These are phyloP conservation scores for Tuber umbilicatum DNA, from an alignment of 495 filamentous ascomycete genomes.

Conservation along the genomic window DNA sequence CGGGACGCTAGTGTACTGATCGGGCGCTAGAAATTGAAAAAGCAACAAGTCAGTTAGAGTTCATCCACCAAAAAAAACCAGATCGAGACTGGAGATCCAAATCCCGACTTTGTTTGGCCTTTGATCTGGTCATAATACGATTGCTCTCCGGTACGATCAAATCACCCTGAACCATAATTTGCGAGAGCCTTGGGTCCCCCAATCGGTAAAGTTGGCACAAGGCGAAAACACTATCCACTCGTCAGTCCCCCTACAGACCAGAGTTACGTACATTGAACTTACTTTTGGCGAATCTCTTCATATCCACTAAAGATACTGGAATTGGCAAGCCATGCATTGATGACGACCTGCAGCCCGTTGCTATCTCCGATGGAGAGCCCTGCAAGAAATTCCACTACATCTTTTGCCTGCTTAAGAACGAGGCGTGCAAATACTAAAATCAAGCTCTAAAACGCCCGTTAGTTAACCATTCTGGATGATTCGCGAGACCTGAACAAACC, in stretches of 20 bases:
- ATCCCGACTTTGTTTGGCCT: conserved; percentile 58
- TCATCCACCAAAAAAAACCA: conserved; percentile 18
- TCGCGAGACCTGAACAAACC: conserved; percentile 16
- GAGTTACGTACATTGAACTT: conserved; percentile 36
- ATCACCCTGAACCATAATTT: conserved; percentile 84
- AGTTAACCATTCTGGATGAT: not conserved
- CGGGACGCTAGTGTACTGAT: conserved; percentile 79
- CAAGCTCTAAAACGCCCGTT: conserved; percentile 53
- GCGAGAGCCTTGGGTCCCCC: conserved; percentile 69
- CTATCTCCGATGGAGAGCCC: conserved; percentile 67
- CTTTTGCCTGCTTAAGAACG: conserved; percentile 71
- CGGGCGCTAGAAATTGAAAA: conserved; percentile 55
- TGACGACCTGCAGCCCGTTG: conserved; percentile 76
- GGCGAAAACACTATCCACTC: conserved; percentile 65
- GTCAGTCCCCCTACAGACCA: not conserved
- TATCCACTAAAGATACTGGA: conserved; percentile 94
- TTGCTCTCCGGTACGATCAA: conserved; percentile 72
- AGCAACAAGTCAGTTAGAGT: conserved; percentile 13
- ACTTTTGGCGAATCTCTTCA: conserved; percentile 94
- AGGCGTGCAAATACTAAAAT: conserved; percentile 93
- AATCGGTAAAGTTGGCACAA: conserved; percentile 81
- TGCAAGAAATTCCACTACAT: conserved; percentile 85
- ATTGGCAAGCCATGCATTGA: conserved; percentile 94
- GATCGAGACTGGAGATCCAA: conserved; percentile 42
- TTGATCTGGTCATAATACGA: conserved; percentile 87